Conservation (phyloP, 176 grass and related monocot genomes). For the Aegilops speltoides region DNA sequence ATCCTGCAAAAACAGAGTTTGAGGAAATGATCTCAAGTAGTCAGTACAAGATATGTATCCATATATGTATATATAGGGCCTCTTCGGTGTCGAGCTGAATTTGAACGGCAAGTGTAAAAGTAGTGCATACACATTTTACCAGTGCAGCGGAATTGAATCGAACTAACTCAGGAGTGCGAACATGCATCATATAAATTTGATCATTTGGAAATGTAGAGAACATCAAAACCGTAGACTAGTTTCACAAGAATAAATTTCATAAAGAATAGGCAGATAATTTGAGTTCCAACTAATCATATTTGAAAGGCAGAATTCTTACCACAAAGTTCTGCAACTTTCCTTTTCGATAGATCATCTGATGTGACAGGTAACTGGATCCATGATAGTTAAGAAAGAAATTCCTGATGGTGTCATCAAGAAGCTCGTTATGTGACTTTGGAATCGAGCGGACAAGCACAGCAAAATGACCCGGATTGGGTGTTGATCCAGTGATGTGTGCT, state of each 20-base stretch:
- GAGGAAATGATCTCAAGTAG: conserved; percentile 7
- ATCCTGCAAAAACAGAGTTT: conserved; percentile 49
- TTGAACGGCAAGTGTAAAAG: too few relatives aligned
- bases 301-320: conserved; percentile 37
- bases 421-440: conserved; percentile 55
- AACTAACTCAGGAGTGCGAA: too few relatives aligned
- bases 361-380: conserved; percentile 87
- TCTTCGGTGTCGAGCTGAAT: too few relatives aligned
- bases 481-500: conserved; percentile 62
- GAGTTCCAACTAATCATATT: neutral
- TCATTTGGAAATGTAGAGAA: neutral
- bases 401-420: conserved; percentile 66
- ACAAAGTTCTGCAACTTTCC: conserved; percentile 76
- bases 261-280: neutral
- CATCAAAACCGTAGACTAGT: neutral
- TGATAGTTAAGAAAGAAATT: conserved; percentile 93
- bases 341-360: conserved; percentile 75
- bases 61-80: neutral
- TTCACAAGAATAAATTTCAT: conserved; percentile 14
- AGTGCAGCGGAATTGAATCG: too few relatives aligned
- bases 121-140: too few relatives aligned
- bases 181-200: too few relatives aligned
- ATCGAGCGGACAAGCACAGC: conserved; percentile 80
- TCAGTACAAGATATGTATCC: neutral
- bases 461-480: conserved; percentile 77